Evolutionary conservation across 148 eudicot genomes (phyloP).

Genomic region (Rhododendron mucronatum): DNA sequence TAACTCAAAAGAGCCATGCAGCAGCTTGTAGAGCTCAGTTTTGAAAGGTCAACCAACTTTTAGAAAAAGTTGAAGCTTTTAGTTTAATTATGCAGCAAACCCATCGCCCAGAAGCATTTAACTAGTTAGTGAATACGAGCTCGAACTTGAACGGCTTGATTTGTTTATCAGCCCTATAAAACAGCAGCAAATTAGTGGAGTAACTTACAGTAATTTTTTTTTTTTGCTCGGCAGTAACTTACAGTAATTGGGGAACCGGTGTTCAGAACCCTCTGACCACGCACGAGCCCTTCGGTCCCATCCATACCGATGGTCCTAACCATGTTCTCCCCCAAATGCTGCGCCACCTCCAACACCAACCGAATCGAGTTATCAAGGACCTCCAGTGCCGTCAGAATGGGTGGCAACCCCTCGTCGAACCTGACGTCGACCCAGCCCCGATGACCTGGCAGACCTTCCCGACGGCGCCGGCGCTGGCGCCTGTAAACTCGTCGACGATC

Average conservation of each 20-base stretch:
- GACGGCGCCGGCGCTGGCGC: constrained; percentile 64
- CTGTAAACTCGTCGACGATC: constrained; percentile 80
- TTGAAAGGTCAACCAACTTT: too few species aligned
- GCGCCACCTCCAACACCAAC: constrained; percentile 87
- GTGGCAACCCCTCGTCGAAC: constrained; percentile 71
- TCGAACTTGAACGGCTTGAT: too few species aligned
- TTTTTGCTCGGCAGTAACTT: too few species aligned
- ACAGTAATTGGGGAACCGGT: constrained; percentile 97
- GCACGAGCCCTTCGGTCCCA: constrained; percentile 86
- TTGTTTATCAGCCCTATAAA: too few species aligned
- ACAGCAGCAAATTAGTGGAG: too few species aligned
- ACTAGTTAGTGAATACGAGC: too few species aligned
- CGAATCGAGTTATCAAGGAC: constrained; percentile 71
- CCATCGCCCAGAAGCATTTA: too few species aligned
- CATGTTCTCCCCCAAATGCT: constrained; percentile 89
- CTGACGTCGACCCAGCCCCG: constrained; percentile 90
- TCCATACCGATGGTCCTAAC: constrained; percentile 98
- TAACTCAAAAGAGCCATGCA: too few species aligned
- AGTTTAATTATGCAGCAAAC: too few species aligned
- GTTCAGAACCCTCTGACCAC: constrained; percentile 82
- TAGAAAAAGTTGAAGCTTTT: too few species aligned
- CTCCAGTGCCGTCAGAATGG: constrained; percentile 88
- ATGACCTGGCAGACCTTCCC: constrained; percentile 91
- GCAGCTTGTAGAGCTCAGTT: too few species aligned
- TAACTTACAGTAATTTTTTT: too few species aligned